Conservation (phyloP, 1,284 basidiomycete genomes). For the Ganoderma lingzhi region DNA sequence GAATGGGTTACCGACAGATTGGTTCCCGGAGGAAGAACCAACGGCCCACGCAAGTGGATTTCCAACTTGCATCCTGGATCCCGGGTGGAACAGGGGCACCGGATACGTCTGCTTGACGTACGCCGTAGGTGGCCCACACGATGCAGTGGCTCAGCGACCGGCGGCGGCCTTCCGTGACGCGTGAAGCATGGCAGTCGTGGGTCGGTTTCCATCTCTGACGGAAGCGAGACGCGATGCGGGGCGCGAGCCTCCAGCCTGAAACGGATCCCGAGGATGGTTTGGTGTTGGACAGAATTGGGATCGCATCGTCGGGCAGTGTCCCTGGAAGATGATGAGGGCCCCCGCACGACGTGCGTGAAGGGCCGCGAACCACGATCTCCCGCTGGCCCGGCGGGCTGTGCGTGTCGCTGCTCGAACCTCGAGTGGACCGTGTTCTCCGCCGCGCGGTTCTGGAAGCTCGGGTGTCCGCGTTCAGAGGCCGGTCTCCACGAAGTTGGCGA, state of each 20-base stretch:
- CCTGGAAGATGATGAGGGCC: background rate
- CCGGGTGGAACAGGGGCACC: background rate
- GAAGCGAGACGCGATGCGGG: slow-evolving; percentile 3
- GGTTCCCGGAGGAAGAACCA: background rate
- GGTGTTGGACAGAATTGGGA: background rate
- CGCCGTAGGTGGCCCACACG: background rate
- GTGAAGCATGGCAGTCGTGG: background rate
- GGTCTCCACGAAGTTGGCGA: background rate
- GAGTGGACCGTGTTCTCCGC: background rate
- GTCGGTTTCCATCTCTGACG: slow-evolving; percentile 2
- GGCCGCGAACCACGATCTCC: slow-evolving; percentile 2
- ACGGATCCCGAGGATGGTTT: background rate
- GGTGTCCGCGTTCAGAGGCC: background rate
- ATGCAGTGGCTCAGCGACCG: background rate
- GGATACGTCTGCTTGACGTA: slow-evolving; percentile 3
- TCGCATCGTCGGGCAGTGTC: background rate
- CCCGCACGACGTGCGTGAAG: background rate
- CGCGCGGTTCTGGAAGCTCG: background rate
- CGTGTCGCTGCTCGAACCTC: background rate
- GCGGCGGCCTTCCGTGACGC: background rate
- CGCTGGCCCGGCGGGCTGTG: background rate
- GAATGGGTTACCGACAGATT: background rate
- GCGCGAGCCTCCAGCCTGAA: background rate
- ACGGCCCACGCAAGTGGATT: background rate
- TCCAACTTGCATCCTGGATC: background rate